These are phyloP conservation scores for Exophiala phaeomuriformis DNA, from an alignment of 2,329 filamentous ascomycete species.

Conservation along the genomic window DNA sequence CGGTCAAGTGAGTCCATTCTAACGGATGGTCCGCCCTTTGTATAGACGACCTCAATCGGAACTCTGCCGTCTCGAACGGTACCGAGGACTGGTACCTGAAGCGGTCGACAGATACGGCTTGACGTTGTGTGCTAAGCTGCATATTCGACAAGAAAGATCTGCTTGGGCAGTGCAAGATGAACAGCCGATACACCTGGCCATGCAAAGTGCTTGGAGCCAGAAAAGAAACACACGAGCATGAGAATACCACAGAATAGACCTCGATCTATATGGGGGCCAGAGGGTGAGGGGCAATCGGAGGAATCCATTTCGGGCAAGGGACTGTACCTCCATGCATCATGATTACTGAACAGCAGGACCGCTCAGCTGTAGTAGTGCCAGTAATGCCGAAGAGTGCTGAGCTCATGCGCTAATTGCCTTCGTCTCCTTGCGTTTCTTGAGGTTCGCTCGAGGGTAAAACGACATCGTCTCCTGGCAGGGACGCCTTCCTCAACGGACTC, in stretches of 20 bases:
- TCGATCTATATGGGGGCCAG: too few relatives aligned
- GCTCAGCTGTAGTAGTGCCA: too few relatives aligned
- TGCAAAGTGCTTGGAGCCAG: background rate
- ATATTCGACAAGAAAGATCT: background rate
- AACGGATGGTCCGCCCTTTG: background rate
- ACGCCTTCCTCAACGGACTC: constrained; percentile 10
- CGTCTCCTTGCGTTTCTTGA: background rate
- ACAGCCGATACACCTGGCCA: background rate
- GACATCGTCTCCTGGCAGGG: constrained; percentile 2
- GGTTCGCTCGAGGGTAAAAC: background rate
- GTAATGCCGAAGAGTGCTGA: background rate
- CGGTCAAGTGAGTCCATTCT: too few relatives aligned
- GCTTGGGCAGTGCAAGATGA: background rate
- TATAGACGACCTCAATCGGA: constrained; percentile 13
- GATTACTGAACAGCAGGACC: too few relatives aligned
- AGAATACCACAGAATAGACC: too few relatives aligned
- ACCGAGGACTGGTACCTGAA: constrained; percentile 7
- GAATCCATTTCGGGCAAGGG: too few relatives aligned
- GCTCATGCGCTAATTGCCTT: background rate
- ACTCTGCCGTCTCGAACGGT: constrained; percentile 4
- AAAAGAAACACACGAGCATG: too few relatives aligned
- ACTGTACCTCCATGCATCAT: too few relatives aligned
- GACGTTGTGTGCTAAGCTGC: constrained; percentile 6
- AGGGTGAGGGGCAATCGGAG: too few relatives aligned
- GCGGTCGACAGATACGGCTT: constrained; percentile 4